Evolutionary conservation across 192 early-diverging fungal genomes (phyloP), one percentile per base, ranked within the genome.

Genomic region (Backusella tarrabulga): DNA sequence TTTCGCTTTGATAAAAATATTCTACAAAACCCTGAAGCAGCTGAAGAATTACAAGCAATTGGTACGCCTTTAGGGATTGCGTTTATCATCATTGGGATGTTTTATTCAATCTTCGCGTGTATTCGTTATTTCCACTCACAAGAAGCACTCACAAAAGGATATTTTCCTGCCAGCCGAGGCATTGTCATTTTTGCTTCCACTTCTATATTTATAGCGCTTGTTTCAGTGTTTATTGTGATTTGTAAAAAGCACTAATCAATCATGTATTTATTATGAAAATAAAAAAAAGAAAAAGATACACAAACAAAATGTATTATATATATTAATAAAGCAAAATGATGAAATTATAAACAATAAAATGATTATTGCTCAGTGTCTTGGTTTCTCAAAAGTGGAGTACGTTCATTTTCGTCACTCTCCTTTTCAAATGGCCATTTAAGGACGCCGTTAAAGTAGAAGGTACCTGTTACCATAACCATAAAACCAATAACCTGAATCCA

Each of bases 401-500:
- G 38, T 67, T 75, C 74, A 35, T 17, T 34, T 42, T 17, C 19
- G 4, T 74, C 78, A 0, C 29, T 69, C 3, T 40, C 21, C 1
- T 36, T 38, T 11, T 19, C 44, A 54, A 82, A 82, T 15, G 80
- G 80, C 73, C 77, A 80, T 44, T 67, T 50, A 40, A 96, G 78
- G 9, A 96, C 94, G 54, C 92, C 93, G 79, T 98, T 98, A 84
- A 95, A 98, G 26, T 94, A 83, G 77, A 97, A 96, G 3, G 96
- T 98, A 72, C 96, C 96, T 72, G 87, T 86, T 4, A 93, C 89
- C 60, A 93, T 87, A 52, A 92, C 75, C 46, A 81, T 77, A 81
- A 92, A 92, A 54, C 97, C 98, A 80, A 94, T 50, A n/a, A 99
- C 96, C 81, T 99, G 98, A 63, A 98, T 78, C 87, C 88, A 92